phyloP scores from a whole-genome alignment of 176 grass and related monocot genomes.

The Triticum dicoccoides region DNA sequence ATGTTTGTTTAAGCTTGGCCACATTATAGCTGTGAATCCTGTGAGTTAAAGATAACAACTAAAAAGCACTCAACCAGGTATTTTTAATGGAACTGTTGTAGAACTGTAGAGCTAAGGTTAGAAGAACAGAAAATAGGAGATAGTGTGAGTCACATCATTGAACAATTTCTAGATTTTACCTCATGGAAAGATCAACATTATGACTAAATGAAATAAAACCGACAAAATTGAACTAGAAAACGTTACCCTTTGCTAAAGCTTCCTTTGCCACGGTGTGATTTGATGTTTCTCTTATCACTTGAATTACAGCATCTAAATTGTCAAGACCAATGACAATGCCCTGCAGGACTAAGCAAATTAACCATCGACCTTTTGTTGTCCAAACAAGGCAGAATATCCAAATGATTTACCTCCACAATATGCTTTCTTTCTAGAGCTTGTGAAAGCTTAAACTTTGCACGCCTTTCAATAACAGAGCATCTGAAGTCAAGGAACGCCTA shows the following conservation, averaged over 20 bases:
- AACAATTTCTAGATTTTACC: constrained; percentile 1
- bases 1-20: constrained; percentile 10
- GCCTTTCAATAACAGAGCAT: constrained; percentile 86
- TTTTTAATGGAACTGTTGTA: background rate
- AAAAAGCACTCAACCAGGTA: background rate
- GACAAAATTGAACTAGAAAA: background rate
- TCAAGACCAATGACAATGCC: constrained; percentile 93
- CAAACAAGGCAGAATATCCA: constrained; percentile 32
- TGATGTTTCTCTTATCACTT: constrained; percentile 71
- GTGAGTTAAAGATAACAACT: background rate
- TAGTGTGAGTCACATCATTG: background rate
- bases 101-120: background rate
- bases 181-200: constrained; percentile 9
- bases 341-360: constrained; percentile 53
- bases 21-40: background rate
- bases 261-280: constrained; percentile 56
- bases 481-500: constrained; percentile 94
- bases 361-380: background rate
- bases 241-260: constrained; percentile 72
- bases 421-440: constrained; percentile 88
- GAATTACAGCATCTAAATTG: constrained; percentile 93
- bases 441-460: constrained; percentile 93
- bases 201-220: constrained; percentile 1
- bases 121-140: constrained; percentile 10
- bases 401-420: constrained; percentile 86